phyloP scores from a whole-genome alignment of 805 yeast species.

The Candida ficus region DNA sequence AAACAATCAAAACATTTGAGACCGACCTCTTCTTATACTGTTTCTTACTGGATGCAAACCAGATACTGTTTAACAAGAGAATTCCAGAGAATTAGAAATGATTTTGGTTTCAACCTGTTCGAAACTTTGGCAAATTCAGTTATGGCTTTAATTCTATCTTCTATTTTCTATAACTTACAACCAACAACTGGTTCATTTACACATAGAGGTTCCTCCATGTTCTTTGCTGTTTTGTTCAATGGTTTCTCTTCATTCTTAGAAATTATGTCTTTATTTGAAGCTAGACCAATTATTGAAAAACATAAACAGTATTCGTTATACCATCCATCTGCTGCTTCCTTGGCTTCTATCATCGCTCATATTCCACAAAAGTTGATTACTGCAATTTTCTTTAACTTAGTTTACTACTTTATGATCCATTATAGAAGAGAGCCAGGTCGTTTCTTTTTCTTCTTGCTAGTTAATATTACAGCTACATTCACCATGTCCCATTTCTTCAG shows the following conservation, averaged over 20 bases:
- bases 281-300: constrained; percentile 55
- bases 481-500: constrained; percentile 51
- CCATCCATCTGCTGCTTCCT: constrained; percentile 68
- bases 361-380: constrained; percentile 55
- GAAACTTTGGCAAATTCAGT: constrained; percentile 37
- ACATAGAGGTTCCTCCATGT: constrained; percentile 54
- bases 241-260: constrained; percentile 54
- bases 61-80: constrained; percentile 39
- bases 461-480: constrained; percentile 36
- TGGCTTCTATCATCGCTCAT: constrained; percentile 55
- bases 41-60: constrained; percentile 46
- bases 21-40: constrained; percentile 42
- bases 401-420: constrained; percentile 53
- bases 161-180: constrained; percentile 48
- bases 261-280: constrained; percentile 48
- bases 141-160: constrained; percentile 49
- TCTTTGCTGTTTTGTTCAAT: constrained; percentile 56
- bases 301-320: constrained; percentile 69
- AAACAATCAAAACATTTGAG: constrained; percentile 42
- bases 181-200: constrained; percentile 40
- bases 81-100: constrained; percentile 41
- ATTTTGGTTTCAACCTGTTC: constrained; percentile 39
- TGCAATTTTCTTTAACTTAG: constrained; percentile 39
- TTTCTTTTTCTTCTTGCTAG: constrained; percentile 46
- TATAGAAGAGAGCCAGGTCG: constrained; percentile 44